phyloP scores from a whole-genome alignment of 1,284 basidiomycete genomes.

The Tremellales sp. region DNA sequence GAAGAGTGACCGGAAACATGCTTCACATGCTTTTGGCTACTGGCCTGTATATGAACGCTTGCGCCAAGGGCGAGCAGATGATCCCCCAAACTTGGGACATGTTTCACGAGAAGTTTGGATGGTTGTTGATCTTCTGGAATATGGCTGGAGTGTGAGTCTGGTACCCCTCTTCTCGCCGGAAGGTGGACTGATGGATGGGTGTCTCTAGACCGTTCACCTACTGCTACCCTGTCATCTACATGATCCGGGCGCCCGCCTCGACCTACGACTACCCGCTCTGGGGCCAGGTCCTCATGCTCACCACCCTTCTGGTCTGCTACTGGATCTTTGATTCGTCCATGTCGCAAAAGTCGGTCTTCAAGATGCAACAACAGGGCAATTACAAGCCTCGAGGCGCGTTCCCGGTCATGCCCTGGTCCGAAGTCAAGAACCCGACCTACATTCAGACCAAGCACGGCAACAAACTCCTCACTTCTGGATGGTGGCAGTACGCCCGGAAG shows the following conservation, averaged over 20 bases:
- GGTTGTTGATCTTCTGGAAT: constrained; percentile 97
- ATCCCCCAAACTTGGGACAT: constrained; percentile 99
- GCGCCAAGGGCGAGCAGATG: constrained; percentile 89
- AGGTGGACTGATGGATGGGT: constrained; percentile 41
- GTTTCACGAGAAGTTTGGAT: constrained; percentile 95
- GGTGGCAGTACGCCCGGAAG: constrained; percentile 74
- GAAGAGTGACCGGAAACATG: constrained; percentile 97
- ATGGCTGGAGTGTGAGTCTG: constrained; percentile 67
- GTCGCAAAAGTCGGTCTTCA: constrained; percentile 97
- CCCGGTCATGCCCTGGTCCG: constrained; percentile 85
- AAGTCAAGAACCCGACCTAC: constrained; percentile 81
- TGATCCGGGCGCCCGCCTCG: constrained; percentile 87
- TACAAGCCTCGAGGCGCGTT: constrained; percentile 83
- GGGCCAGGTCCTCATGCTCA: constrained; percentile 36
- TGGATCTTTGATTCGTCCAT: constrained; percentile 84
- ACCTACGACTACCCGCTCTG: constrained; percentile 79
- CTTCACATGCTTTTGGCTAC: constrained; percentile 95
- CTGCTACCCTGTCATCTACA: constrained; percentile 95
- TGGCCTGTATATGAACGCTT: constrained; percentile 94
- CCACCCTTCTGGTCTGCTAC: constrained; percentile 77
- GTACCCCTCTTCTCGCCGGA: constrained; percentile 44
- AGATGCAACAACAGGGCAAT: constrained; percentile 91
- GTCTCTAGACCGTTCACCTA: constrained; percentile 61
- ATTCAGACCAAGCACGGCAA: constrained; percentile 89
- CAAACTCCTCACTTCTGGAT: constrained; percentile 54